Evolutionary conservation across 768 basidiomycete genomes (phyloP).

Genomic region (Coprinopsis sp.): DNA sequence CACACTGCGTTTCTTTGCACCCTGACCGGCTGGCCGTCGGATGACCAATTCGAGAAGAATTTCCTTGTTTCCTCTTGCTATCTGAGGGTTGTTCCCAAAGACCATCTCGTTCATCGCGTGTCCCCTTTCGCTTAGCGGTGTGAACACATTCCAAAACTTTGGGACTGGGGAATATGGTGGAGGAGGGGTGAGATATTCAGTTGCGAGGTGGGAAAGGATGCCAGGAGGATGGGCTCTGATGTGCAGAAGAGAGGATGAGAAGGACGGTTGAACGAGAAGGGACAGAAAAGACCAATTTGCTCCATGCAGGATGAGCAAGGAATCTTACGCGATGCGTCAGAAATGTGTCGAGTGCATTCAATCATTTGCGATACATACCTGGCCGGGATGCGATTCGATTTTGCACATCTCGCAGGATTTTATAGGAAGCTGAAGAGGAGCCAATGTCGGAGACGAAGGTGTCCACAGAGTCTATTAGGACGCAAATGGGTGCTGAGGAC

Average conservation of each 20-base stretch:
- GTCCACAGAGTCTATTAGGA: constrained; percentile 72
- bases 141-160: constrained; percentile 80
- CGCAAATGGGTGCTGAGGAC: constrained; percentile 42
- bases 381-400: constrained; percentile 40
- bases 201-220: constrained; percentile 64
- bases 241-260: constrained; percentile 62
- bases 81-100: constrained; percentile 52
- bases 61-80: constrained; percentile 41
- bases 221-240: constrained; percentile 65
- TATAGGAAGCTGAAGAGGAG: constrained; percentile 49
- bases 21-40: constrained; percentile 35
- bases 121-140: constrained; percentile 58
- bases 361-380: constrained; percentile 30
- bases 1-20: constrained; percentile 42
- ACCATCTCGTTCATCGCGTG: constrained; percentile 58
- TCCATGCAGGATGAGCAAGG: constrained; percentile 58
- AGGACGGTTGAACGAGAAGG: constrained; percentile 53
- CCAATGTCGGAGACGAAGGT: constrained; percentile 56
- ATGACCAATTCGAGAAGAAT: constrained; percentile 60
- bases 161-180: constrained; percentile 55
- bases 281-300: constrained; percentile 44
- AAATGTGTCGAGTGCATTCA: not conserved
- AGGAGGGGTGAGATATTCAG: constrained; percentile 66
- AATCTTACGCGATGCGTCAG: constrained; percentile 26
- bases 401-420: constrained; percentile 46